These are phyloP conservation scores for Clitopilus passeckerianus DNA, from an alignment of 768 basidiomycete species.

Conservation along the genomic window DNA sequence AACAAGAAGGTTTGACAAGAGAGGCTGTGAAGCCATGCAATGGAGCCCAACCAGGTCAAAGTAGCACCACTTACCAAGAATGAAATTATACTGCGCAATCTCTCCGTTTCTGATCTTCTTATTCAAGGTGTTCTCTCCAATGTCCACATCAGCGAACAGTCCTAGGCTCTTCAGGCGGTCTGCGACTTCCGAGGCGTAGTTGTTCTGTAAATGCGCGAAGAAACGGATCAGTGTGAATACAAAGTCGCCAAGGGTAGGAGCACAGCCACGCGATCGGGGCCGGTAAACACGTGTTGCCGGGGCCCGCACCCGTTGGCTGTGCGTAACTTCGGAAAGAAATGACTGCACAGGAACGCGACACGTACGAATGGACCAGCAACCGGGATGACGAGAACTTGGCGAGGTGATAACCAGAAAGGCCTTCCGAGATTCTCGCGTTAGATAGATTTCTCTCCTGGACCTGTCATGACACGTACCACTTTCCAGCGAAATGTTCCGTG, in stretches of 20 bases:
- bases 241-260: not conserved
- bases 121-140: constrained; percentile 84
- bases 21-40: not conserved
- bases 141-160: constrained; percentile 89
- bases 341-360: constrained; percentile 12
- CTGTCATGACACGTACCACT: constrained; percentile 63
- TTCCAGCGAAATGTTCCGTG: constrained; percentile 96
- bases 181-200: constrained; percentile 82
- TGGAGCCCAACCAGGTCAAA: not conserved
- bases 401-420: constrained; percentile 99
- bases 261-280: not conserved
- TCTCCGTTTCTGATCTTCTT: constrained; percentile 99
- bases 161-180: constrained; percentile 63
- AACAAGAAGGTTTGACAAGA: not conserved
- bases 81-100: constrained; percentile 97
- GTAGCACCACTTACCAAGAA: constrained; percentile 62
- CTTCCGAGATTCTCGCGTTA: constrained; percentile 30
- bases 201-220: constrained; percentile 49
- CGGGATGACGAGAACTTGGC: constrained; percentile 92
- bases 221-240: constrained; percentile 7
- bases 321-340: constrained; percentile 1
- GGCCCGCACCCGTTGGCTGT: not conserved
- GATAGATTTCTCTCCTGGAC: not conserved
- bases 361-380: constrained; percentile 86
- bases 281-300: not conserved